Conservation (phyloP, 2,329 filamentous ascomycete species). For the Diaporthe vexans region DNA sequence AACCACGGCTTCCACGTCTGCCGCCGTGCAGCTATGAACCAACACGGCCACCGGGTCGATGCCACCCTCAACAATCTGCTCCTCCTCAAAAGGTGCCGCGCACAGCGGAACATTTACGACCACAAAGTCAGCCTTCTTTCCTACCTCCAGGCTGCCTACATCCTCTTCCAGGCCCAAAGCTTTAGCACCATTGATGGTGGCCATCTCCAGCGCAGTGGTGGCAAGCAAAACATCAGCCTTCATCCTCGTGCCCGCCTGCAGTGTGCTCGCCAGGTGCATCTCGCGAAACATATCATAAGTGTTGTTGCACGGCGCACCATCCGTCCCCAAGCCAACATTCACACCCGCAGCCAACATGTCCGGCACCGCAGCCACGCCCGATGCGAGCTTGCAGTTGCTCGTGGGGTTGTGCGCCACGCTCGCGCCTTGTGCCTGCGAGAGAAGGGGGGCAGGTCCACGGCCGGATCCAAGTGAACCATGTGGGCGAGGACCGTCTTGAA, state of each 20-base stretch:
- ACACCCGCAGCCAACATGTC: slow-evolving; percentile 58
- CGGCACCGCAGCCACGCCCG: slow-evolving; percentile 62
- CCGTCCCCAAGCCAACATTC: slow-evolving; percentile 64
- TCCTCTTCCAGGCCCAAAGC: slow-evolving; percentile 58
- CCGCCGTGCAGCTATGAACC: slow-evolving; percentile 45
- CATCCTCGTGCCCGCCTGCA: slow-evolving; percentile 60
- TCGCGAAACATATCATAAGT: slow-evolving; percentile 66
- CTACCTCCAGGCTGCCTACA: slow-evolving; percentile 56
- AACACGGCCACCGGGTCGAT: slow-evolving; percentile 55
- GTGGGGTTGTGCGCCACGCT: slow-evolving; percentile 65
- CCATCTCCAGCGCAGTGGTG: slow-evolving; percentile 63
- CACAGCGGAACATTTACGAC: slow-evolving; percentile 31
- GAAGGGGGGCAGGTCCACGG: slow-evolving; percentile 45
- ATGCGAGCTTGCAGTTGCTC: slow-evolving; percentile 66
- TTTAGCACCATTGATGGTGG: slow-evolving; percentile 64
- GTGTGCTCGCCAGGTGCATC: slow-evolving; percentile 64
- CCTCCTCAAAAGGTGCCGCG: slow-evolving; percentile 31
- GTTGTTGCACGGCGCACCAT: slow-evolving; percentile 67
- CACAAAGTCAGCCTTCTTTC: slow-evolving; percentile 61
- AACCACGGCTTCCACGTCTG: slow-evolving; percentile 47
- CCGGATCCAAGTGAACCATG: slow-evolving; percentile 63
- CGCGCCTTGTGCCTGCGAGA: slow-evolving; percentile 49
- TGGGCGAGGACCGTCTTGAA: slow-evolving; percentile 62
- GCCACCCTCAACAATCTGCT: slow-evolving; percentile 49
- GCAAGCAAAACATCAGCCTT: slow-evolving; percentile 60